Conservation (phyloP, 176 grass and related monocot species). For the Bothriochloa decipiens region DNA sequence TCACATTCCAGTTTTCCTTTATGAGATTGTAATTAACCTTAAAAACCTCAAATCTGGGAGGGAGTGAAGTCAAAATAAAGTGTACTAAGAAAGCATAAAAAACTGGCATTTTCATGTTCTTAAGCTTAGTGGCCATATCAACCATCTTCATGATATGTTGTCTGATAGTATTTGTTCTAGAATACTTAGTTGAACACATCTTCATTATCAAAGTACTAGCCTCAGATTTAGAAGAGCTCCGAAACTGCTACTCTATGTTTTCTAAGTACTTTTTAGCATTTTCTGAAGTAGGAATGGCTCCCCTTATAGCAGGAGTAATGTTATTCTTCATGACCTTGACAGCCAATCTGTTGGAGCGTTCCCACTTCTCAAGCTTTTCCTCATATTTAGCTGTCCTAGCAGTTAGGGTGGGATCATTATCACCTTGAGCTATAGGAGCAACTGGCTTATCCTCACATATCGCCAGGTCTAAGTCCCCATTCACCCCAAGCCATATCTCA, state of each 20-base stretch:
- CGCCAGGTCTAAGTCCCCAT: too few species aligned
- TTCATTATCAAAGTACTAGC: not conserved
- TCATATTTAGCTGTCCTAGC: too few species aligned
- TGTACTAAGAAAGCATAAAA: not conserved
- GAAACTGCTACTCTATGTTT: not conserved
- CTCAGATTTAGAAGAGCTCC: not conserved
- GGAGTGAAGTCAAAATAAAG: not conserved
- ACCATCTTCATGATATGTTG: not conserved
- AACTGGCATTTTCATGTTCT: not conserved
- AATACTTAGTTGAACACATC: not conserved
- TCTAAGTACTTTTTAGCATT: too few species aligned
- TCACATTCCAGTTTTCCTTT: too few species aligned
- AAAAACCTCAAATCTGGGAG: not conserved
- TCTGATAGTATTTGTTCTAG: not conserved
- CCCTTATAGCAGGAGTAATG: too few species aligned
- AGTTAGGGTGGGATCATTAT: too few species aligned
- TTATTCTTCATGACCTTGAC: not conserved
- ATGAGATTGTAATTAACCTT: too few species aligned
- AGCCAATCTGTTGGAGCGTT: not conserved
- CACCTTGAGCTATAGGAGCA: too few species aligned
- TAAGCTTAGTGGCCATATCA: not conserved
- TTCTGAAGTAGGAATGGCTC: too few species aligned
- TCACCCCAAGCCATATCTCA: too few species aligned
- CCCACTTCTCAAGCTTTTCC: not conserved
- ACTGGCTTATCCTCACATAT: too few species aligned